Base-by-base conservation (phyloP, 257 asterid species). In the Verbena officinalis region DNA sequence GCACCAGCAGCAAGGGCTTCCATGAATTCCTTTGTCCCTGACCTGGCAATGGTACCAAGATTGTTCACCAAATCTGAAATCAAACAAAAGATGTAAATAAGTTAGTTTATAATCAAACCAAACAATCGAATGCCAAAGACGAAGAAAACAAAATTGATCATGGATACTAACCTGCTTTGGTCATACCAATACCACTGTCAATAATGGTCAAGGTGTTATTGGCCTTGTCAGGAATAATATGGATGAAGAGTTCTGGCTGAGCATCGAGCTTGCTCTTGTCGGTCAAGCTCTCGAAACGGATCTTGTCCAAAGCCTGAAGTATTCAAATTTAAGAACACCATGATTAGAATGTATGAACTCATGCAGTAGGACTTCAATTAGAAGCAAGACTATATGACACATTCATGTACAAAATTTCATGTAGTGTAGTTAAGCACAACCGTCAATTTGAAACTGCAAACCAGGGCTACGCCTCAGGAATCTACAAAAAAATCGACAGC, bases 121-220 rank as follows among this genome's bases (percentile, higher is more conserved):
- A 0, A 11, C 0, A 15, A 13, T 0, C 55, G 14, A 20, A 23
- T 31, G n/a, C 51, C 20, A 13, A 3, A 0, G 0, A 7, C 33
- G 2, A 4, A 23, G 1, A 7, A 27, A 3, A 51, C 45, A 4
- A 11, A 55, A 21, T 24, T 12, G 13, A 20, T 14, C 0, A 61
- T 1, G n/a, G 11, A 7, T 49, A 71, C 90, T 67, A 31, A 83
- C 93, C 93, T 42, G 87, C 93, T 72, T 85, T 85, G 24, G 92
- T 85, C 92, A 85, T 85, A 8, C 93, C 93, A 58, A 85, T 74
- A 64, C 89, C 93, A 59, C 89, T 85, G 68, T 83, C 90, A 22
- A 83, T 64, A 22, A 85, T 85, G 5, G 90, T 21, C 65, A 85
- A 55, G 7, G 81, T 60, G 68, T 83, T 83, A 27, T 77, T 85